Evolutionary conservation across 371 early-diverging fungal genomes (phyloP).

Genomic region (Coemansia sp.): DNA sequence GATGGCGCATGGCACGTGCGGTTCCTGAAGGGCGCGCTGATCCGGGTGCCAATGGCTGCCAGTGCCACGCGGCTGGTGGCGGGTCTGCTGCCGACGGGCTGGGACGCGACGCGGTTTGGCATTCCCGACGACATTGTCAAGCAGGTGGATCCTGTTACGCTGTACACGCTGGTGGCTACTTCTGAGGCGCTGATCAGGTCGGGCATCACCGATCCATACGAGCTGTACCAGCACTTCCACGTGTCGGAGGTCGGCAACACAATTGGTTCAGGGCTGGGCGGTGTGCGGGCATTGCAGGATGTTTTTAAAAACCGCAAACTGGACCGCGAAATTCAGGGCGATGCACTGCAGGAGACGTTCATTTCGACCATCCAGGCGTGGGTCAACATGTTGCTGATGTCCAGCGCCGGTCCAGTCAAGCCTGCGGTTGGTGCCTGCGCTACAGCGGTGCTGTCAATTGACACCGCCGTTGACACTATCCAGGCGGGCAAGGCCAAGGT

Average conservation of each 20-base stretch:
- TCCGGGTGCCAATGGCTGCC: constrained; percentile 90
- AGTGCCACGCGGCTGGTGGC: constrained; percentile 90
- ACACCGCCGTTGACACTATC: constrained; percentile 90
- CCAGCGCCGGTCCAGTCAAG: constrained; percentile 94
- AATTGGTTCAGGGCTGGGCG: constrained; percentile 84
- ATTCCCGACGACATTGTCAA: constrained; percentile 88
- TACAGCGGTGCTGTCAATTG: constrained; percentile 90
- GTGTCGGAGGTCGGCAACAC: constrained; percentile 93
- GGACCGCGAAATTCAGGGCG: constrained; percentile 84
- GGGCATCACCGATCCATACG: constrained; percentile 96
- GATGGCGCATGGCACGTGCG: constrained; percentile 68
- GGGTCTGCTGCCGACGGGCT: constrained; percentile 94
- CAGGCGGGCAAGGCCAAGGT: constrained; percentile 90
- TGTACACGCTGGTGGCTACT: constrained; percentile 86
- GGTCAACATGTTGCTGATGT: constrained; percentile 93
- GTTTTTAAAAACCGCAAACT: constrained; percentile 74
- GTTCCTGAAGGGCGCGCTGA: constrained; percentile 84
- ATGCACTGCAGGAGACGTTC: constrained; percentile 91
- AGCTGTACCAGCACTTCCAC: constrained; percentile 95
- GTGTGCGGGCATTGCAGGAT: constrained; percentile 84
- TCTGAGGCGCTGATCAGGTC: constrained; percentile 90
- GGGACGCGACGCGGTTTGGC: constrained; percentile 55
- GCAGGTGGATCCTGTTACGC: constrained; percentile 88
- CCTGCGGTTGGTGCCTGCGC: constrained; percentile 96
- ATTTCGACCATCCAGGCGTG: constrained; percentile 97